Conservation (phyloP, 257 asterid species). For the Eucommia ulmoides region DNA sequence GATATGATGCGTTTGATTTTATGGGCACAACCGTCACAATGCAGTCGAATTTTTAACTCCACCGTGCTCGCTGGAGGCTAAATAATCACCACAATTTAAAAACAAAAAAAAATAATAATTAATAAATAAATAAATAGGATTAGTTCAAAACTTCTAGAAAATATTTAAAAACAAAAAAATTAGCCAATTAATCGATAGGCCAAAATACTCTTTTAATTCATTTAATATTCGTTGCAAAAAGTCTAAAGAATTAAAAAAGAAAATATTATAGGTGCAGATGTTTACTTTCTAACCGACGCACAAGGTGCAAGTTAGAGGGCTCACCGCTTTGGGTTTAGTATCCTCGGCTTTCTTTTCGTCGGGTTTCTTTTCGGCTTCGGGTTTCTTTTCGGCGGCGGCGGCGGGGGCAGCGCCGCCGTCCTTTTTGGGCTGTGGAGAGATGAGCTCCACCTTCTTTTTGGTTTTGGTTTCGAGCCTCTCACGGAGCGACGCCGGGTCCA, state of each 20-base stretch:
- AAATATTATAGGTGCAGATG: no score
- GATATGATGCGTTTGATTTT: not conserved
- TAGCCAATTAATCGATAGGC: no score
- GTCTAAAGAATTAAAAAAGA: no score
- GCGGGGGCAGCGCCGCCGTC: slow-evolving; percentile 14
- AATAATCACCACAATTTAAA: not conserved
- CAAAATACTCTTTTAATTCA: no score
- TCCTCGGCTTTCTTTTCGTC: slow-evolving; percentile 37
- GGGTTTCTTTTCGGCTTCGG: slow-evolving; percentile 35
- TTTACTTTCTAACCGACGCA: no score
- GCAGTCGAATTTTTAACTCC: not conserved
- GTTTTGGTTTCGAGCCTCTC: slow-evolving; percentile 59
- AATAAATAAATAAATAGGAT: no score
- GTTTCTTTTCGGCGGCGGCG: slow-evolving; percentile 25
- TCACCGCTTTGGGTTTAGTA: slow-evolving; percentile 59
- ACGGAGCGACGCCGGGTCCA: slow-evolving; percentile 62
- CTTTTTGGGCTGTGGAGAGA: slow-evolving; percentile 66
- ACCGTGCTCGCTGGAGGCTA: not conserved
- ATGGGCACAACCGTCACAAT: not conserved
- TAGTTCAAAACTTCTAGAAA: no score
- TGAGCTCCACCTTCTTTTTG: slow-evolving; percentile 76
- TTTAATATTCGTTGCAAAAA: no score
- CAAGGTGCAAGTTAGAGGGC: no score
- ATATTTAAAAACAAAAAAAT: no score
- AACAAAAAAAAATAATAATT: not conserved